phyloP scores from a whole-genome alignment of 2,329 filamentous ascomycete species.

The Ceratocystiopsis sp. region DNA sequence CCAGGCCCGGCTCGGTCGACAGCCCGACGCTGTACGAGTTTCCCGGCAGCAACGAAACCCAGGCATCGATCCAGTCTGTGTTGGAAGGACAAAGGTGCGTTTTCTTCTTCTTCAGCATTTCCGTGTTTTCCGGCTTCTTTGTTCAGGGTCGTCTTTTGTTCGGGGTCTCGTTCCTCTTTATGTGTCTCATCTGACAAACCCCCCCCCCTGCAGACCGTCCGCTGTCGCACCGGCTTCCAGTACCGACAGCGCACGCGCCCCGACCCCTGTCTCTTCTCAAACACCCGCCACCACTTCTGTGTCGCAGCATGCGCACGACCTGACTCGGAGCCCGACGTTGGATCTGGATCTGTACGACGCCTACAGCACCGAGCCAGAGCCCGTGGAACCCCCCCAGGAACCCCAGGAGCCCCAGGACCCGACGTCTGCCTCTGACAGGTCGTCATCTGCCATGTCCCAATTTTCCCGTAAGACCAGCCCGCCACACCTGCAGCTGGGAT shows the following conservation, averaged over 20 bases:
- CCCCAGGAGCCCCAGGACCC: too few species aligned
- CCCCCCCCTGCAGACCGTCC: slow-evolving; percentile 1
- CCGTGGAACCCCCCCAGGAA: too few species aligned
- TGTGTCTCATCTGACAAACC: slow-evolving; percentile 1
- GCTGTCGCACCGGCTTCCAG: slow-evolving; percentile 2
- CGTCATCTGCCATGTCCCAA: slow-evolving; percentile 25
- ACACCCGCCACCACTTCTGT: slow-evolving; percentile 22
- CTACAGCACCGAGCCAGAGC: too few species aligned
- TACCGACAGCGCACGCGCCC: slow-evolving; percentile 10
- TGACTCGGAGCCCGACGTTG: slow-evolving; percentile 21
- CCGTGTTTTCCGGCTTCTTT: not conserved
- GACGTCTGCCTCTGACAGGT: too few species aligned
- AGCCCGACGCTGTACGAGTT: slow-evolving; percentile 48
- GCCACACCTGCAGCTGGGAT: slow-evolving; percentile 34
- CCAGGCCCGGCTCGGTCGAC: slow-evolving; percentile 37
- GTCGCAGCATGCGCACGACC: slow-evolving; percentile 26
- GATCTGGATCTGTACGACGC: slow-evolving; percentile 4
- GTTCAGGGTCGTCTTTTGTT: too few species aligned
- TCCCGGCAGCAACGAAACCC: slow-evolving; percentile 12
- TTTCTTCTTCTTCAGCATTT: not conserved
- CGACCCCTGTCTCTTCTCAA: slow-evolving; percentile 26
- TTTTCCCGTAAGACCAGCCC: slow-evolving; percentile 31
- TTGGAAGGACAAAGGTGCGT: too few species aligned
- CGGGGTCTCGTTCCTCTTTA: not conserved
- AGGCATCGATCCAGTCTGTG: too few species aligned